Evolutionary conservation across 1,284 basidiomycete species (phyloP), one percentile per base, ranked within the genome.

Genomic region (Trametes sp.): DNA sequence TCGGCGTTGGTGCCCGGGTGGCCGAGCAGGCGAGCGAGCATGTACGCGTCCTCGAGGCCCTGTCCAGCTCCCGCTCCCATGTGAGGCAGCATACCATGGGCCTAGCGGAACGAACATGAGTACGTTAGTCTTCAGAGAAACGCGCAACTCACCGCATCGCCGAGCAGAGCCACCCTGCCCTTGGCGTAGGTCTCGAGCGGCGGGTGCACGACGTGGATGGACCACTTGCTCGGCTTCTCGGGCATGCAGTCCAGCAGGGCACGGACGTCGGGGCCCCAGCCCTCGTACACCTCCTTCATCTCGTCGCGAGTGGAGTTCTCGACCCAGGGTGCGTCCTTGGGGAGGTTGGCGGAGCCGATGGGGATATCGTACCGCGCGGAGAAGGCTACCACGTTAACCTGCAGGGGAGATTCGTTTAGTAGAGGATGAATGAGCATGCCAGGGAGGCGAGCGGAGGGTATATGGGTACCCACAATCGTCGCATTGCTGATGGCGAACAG

Each of bases 51-150:
- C 68, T 89, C 87, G 44, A 88, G 79, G 0, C 85, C 86, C 73
- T 87, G 87, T 1, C 86, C 85, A 14, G 85, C 85, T 14, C 87
- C 87, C 0, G 85, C 81, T 2, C 87, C 86, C 16, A 87, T 76
- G 69, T 87, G 85, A 0, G 87, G 85, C 23, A 81, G 72, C 81
- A 86, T 88, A 1, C 77, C 84, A 69, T 89, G 87, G 7, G 84
- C 84, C 84, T 83, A n/a, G 8, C 7, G 45, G 7, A 45, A 31
- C 21, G 5, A 2, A 16, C 19, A 19, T 28, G 21, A 48, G n/a
- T 14, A 16, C n/a, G 19, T 13, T 16, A 6, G 19, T 28, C 19
- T 26, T 26, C 45, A 5, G 7, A 24, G 8, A 14, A 7, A 14
- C 10, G 14, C 1, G 24, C 16, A 24, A 5, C 45, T 2, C 28